Base-by-base conservation (phyloP, 306 rosid species). In the Acacia acuminata region DNA sequence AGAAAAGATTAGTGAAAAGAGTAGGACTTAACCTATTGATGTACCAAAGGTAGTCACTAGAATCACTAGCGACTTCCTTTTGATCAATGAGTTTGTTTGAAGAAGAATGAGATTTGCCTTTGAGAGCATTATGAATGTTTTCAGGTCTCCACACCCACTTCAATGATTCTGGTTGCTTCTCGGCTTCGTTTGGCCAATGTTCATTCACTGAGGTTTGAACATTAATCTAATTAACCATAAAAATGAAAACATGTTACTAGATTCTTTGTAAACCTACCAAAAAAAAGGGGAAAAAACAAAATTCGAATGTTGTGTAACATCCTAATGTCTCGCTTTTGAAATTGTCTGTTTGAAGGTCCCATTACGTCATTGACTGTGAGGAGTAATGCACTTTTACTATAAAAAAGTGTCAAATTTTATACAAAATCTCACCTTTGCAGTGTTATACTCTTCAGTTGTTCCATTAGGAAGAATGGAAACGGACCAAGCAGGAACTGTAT, bases 401-500 rank as follows among this genome's bases (percentile, higher is more conserved):
- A 53, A 53, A 53, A 19, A 6, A 17, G n/a, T 19, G 12, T 20
- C 14, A 3, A 15, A 8, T 63, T 0, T 22, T 58, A 5, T 1
- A 58, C 32, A 24, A 3, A 14, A 7, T 5, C 10, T 38, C 60
- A 88, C 91, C 86, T 86, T 89, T 4, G 95, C 93, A 0, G 92
- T 89, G 84, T 88, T 91, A 65, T 86, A 86, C 56, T 8, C 93
- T 80, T 88, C 90, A 4, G 30, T 30, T 75, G 83, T 25, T 63
- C 89, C 88, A 60, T 89, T 87, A 1, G 92, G 92, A 30, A 91
- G 92, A 84, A 91, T 79, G 48, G 83, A 84, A 22, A 91, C 93
- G 45, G 93, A 91, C 92, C 93, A 91, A n/a, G 95, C 92, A 3
- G 95, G 95, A 67, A 89, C 73, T 3, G 34, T 10, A n/a, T 71